Percentiles rank a stretch among this genome's conserved stretches.
These are phyloP conservation scores for Botrytis fragariae DNA, from an alignment of 2,329 filamentous ascomycete genomes.

Conservation along the genomic window DNA sequence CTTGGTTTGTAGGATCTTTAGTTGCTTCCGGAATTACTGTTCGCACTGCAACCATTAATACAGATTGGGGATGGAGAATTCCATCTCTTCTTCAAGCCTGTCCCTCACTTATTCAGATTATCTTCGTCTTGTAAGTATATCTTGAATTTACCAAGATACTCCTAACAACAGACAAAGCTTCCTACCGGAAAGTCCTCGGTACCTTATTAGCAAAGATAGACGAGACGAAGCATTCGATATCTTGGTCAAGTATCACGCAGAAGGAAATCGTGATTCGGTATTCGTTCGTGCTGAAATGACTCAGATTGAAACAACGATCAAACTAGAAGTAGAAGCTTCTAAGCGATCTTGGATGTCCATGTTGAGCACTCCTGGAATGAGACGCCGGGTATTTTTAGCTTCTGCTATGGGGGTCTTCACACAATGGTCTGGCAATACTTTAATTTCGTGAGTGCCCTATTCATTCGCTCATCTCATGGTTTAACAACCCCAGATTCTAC, in stretches of 20 bases:
- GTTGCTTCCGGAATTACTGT: slow-evolving; percentile 42
- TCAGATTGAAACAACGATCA: slow-evolving; percentile 58
- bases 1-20: slow-evolving; percentile 42
- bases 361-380: slow-evolving; percentile 50
- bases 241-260: slow-evolving; percentile 52
- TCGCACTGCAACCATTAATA: slow-evolving; percentile 44
- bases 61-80: slow-evolving; percentile 44
- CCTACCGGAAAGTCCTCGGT: slow-evolving; percentile 56
- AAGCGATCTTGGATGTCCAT: slow-evolving; percentile 54
- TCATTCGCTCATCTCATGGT: background rate
- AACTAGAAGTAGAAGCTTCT: slow-evolving; percentile 52
- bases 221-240: slow-evolving; percentile 56
- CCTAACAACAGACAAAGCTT: slow-evolving; percentile 34
- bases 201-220: slow-evolving; percentile 56
- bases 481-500: slow-evolving; percentile 39
- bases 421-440: slow-evolving; percentile 51
- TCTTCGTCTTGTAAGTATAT: slow-evolving; percentile 22
- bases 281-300: slow-evolving; percentile 59
- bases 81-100: slow-evolving; percentile 43
- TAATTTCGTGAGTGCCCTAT: slow-evolving; percentile 41
- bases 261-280: slow-evolving; percentile 49
- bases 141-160: background rate
- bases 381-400: slow-evolving; percentile 48
- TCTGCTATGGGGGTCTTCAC: slow-evolving; percentile 52
- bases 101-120: slow-evolving; percentile 31